Percentiles rank a stretch among this genome's conserved stretches.
These are phyloP conservation scores for Lachancea nothofagi DNA, from an alignment of 805 yeast genomes.

Conservation along the genomic window DNA sequence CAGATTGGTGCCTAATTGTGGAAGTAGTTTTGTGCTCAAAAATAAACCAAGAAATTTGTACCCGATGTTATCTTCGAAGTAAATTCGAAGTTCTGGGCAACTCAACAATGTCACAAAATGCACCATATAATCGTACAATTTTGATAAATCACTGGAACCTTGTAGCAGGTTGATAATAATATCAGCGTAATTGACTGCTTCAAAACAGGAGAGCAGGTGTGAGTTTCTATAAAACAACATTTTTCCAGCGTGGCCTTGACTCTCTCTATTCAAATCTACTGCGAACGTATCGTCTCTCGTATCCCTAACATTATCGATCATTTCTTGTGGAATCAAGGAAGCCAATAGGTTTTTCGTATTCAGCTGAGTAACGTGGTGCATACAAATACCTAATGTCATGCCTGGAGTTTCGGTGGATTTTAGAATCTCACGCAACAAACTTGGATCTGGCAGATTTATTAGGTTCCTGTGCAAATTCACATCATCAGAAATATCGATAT, in stretches of 20 bases:
- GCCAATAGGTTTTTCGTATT: slow-evolving; percentile 16
- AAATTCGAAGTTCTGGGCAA: slow-evolving; percentile 12
- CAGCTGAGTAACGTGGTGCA: slow-evolving; percentile 14
- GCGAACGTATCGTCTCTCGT: background rate
- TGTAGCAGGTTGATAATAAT: slow-evolving; percentile 16
- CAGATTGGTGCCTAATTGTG: slow-evolving; percentile 23
- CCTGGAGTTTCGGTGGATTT: slow-evolving; percentile 13
- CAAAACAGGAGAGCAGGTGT: slow-evolving; percentile 16
- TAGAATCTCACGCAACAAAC: slow-evolving; percentile 14
- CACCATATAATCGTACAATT: slow-evolving; percentile 14
- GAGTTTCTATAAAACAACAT: slow-evolving; percentile 18
- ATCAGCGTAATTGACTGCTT: slow-evolving; percentile 16
- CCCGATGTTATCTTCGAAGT: slow-evolving; percentile 21
- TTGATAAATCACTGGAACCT: slow-evolving; percentile 11
- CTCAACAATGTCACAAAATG: slow-evolving; percentile 20
- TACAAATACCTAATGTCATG: slow-evolving; percentile 7
- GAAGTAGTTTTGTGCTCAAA: slow-evolving; percentile 11
- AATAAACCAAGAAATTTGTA: slow-evolving; percentile 20
- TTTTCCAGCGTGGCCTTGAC: slow-evolving; percentile 12
- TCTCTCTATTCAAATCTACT: background rate
- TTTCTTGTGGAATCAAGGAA: slow-evolving; percentile 18
- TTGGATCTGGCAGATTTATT: slow-evolving; percentile 15
- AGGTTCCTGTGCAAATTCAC: background rate
- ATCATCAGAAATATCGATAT: background rate
- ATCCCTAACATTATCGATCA: slow-evolving; percentile 6